Conservation (phyloP, 2,329 filamentous ascomycete genomes). For the Orbilia oligospora region DNA sequence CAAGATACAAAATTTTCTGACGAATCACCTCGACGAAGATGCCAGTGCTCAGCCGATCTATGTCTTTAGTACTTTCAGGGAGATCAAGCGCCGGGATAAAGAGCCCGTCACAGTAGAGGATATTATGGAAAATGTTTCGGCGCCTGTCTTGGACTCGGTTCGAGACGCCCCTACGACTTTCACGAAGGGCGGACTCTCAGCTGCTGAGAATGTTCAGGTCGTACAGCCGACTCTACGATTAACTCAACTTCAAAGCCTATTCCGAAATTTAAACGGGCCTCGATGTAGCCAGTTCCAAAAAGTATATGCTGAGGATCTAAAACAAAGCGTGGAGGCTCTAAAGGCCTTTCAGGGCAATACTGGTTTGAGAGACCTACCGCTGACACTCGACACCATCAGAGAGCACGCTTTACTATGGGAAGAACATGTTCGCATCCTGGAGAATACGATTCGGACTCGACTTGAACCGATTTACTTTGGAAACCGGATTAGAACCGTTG, state of each 20-base stretch:
- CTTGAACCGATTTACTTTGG: conserved; percentile 36
- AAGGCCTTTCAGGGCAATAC: conserved; percentile 47
- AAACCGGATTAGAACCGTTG: background rate
- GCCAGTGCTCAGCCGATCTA: background rate
- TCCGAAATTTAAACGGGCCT: conserved; percentile 38
- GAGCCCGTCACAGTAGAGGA: conserved; percentile 13
- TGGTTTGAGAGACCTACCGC: conserved; percentile 4
- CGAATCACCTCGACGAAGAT: background rate
- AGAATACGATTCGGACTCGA: conserved; percentile 19
- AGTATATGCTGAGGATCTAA: conserved; percentile 57
- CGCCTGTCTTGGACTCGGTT: conserved; percentile 1
- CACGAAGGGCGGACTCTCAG: conserved; percentile 31
- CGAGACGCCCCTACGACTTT: background rate
- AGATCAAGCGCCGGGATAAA: background rate
- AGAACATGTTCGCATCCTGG: conserved; percentile 19
- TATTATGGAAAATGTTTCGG: conserved; percentile 29
- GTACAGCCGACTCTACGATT: conserved; percentile 37
- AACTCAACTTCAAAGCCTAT: conserved; percentile 32
- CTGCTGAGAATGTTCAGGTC: conserved; percentile 23
- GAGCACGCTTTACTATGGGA: conserved; percentile 24
- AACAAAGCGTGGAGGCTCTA: conserved; percentile 60
- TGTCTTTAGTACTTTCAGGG: conserved; percentile 10
- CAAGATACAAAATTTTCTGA: conserved; percentile 11
- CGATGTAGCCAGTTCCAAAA: conserved; percentile 51
- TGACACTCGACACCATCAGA: conserved; percentile 18